Evolutionary conservation across 2,329 filamentous ascomycete species (phyloP).

Genomic region (Leptoxyphium fumago): DNA sequence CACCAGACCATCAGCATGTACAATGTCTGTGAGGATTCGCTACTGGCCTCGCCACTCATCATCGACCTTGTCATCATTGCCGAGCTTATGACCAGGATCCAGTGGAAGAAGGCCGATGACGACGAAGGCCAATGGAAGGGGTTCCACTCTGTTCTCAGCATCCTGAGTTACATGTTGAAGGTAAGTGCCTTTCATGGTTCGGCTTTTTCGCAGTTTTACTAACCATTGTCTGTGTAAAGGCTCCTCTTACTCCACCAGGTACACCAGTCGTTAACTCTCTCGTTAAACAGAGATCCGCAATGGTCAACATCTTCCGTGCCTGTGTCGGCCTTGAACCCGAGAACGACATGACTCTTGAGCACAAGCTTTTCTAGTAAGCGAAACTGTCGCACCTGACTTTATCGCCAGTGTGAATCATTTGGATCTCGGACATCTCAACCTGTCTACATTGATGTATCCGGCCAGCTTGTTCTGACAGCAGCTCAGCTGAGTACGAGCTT

Average conservation of each 20-base stretch:
- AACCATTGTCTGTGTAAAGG: slow-evolving; percentile 35
- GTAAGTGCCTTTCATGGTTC: slow-evolving; percentile 3
- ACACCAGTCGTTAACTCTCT: slow-evolving; percentile 92
- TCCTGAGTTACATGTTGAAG: slow-evolving; percentile 97
- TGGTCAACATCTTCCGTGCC: slow-evolving; percentile 98
- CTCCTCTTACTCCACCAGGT: slow-evolving; percentile 81
- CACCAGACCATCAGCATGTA: slow-evolving; percentile 97
- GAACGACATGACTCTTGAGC: slow-evolving; percentile 97
- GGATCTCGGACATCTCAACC: too few species aligned
- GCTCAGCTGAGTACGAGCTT: too few species aligned
- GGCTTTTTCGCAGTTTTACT: slow-evolving; percentile 1
- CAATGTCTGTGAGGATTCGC: slow-evolving; percentile 98
- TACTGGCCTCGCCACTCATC: slow-evolving; percentile 89
- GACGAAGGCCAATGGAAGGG: slow-evolving; percentile 56
- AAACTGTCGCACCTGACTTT: background rate
- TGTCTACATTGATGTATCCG: too few species aligned
- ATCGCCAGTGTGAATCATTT: too few species aligned
- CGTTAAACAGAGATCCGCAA: slow-evolving; percentile 83
- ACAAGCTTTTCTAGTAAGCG: slow-evolving; percentile 61
- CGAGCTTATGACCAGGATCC: slow-evolving; percentile 97
- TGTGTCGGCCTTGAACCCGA: slow-evolving; percentile 94
- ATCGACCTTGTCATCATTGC: slow-evolving; percentile 87
- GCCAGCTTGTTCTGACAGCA: too few species aligned
- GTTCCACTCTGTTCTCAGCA: slow-evolving; percentile 93
- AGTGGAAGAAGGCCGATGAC: slow-evolving; percentile 55